Percentiles rank a stretch among this genome's conserved stretches.
phyloP scores from a whole-genome alignment of 2,329 filamentous ascomycete species.

The Ilyonectria mors-panacis region DNA sequence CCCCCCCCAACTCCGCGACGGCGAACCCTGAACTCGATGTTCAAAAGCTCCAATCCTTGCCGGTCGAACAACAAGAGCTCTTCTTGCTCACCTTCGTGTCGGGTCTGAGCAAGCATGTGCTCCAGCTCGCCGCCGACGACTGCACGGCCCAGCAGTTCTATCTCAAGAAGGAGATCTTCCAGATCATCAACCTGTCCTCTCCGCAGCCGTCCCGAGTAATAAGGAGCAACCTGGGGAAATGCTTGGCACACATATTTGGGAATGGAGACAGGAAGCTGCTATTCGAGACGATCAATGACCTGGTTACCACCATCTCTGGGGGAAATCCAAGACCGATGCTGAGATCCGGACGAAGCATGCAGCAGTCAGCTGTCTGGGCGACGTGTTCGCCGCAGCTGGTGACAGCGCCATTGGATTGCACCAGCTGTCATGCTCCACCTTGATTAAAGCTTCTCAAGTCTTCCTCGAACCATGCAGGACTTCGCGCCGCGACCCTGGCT shows the following conservation, averaged over 20 bases:
- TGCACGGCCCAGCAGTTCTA: conserved; percentile 91
- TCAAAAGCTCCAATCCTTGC: conserved; percentile 88
- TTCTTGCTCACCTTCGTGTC: conserved; percentile 93
- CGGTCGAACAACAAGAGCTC: conserved; percentile 95
- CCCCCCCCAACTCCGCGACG: conserved; percentile 58
- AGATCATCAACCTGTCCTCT: conserved; percentile 88
- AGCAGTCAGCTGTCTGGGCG: conserved; percentile 87
- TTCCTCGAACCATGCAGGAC: conserved; percentile 83
- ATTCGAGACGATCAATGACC: conserved; percentile 94
- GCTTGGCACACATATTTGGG: conserved; percentile 85
- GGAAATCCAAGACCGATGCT: conserved; percentile 82
- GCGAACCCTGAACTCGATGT: conserved; percentile 87
- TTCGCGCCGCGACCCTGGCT: conserved; percentile 83
- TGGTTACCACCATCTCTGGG: conserved; percentile 79
- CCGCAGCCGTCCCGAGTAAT: conserved; percentile 90
- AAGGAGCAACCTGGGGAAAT: conserved; percentile 88
- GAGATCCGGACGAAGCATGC: conserved; percentile 88
- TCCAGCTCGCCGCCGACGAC: conserved; percentile 80
- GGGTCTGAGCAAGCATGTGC: conserved; percentile 85
- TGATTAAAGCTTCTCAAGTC: conserved; percentile 88
- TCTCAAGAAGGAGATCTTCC: conserved; percentile 94
- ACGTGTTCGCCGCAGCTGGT: conserved; percentile 91
- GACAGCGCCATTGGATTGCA: conserved; percentile 92
- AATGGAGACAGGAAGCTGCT: conserved; percentile 92
- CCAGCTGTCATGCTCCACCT: conserved; percentile 77